Evolutionary conservation across 2,329 filamentous ascomycete genomes (phyloP).

Genomic region (Calonectria henricotiae): DNA sequence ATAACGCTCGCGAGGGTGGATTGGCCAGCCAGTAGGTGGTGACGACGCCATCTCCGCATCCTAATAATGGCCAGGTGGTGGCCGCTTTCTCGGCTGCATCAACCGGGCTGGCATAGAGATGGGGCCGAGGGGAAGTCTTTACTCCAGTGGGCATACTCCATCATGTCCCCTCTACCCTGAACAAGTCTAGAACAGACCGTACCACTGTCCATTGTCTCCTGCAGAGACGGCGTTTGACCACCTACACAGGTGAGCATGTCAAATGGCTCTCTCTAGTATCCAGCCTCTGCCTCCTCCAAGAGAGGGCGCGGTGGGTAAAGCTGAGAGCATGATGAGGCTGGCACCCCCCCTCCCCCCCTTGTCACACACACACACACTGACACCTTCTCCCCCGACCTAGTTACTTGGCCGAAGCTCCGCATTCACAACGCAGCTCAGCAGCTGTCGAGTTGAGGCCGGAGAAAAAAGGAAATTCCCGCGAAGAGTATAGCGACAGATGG

Average conservation of each 20-base stretch:
- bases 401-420: no score
- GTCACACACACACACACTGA: background rate
- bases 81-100: background rate
- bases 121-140: background rate
- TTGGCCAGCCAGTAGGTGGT: background rate
- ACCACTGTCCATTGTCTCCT: background rate
- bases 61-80: background rate
- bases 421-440: no score
- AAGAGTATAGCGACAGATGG: no score
- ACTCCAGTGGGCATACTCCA: background rate
- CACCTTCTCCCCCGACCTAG: no score
- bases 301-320: no score
- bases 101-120: background rate
- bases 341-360: background rate
- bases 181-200: background rate
- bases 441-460: no score
- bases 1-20: background rate
- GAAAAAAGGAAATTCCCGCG: no score
- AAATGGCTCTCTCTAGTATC: background rate
- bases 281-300: no score
- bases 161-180: background rate
- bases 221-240: background rate
- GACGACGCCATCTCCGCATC: background rate
- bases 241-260: background rate
- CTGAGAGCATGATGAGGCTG: constrained; percentile 13